Percentiles rank a stretch among this genome's conserved stretches.
These are phyloP conservation scores for Cytospora schulzeri DNA, from an alignment of 2,329 filamentous ascomycete species.

Conservation along the genomic window DNA sequence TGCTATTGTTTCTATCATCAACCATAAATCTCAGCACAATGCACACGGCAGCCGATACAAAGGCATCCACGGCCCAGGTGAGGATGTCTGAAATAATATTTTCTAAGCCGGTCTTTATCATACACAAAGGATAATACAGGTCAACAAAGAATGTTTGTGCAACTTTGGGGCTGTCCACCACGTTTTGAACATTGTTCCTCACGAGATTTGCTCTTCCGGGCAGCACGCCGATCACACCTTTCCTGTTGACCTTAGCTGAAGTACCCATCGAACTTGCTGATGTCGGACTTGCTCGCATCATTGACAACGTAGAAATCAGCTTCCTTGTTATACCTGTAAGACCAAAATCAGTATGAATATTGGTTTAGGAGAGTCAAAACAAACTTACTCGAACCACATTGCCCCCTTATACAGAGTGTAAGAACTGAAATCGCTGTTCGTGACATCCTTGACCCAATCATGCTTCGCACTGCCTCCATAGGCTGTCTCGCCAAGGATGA, in stretches of 20 bases:
- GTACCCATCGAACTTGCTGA: constrained; percentile 18
- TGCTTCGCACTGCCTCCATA: constrained; percentile 21
- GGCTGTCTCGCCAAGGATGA: constrained; percentile 26
- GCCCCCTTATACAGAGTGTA: constrained; percentile 25
- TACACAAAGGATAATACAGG: too few species aligned
- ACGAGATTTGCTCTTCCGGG: too few species aligned
- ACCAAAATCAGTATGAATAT: not conserved
- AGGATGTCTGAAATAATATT: too few species aligned
- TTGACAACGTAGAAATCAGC: constrained; percentile 25
- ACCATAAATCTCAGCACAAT: too few species aligned
- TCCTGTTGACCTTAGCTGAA: constrained; percentile 9
- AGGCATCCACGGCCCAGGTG: too few species aligned
- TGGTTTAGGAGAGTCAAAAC: too few species aligned
- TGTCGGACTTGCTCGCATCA: constrained; percentile 10
- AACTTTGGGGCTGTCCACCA: too few species aligned
- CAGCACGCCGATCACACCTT: not conserved
- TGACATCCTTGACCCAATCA: constrained; percentile 21
- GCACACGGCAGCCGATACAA: too few species aligned
- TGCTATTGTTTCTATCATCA: too few species aligned
- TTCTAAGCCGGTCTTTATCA: too few species aligned
- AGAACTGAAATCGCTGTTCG: constrained; percentile 17
- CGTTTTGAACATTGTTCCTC: too few species aligned
- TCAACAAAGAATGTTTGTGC: too few species aligned
- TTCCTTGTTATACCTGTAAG: constrained; percentile 19
- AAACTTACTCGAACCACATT: constrained; percentile 28